Evolutionary conservation across 2,329 filamentous ascomycete genomes (phyloP), one percentile per base, ranked within the genome.

Genomic region (Esteya vermicola): DNA sequence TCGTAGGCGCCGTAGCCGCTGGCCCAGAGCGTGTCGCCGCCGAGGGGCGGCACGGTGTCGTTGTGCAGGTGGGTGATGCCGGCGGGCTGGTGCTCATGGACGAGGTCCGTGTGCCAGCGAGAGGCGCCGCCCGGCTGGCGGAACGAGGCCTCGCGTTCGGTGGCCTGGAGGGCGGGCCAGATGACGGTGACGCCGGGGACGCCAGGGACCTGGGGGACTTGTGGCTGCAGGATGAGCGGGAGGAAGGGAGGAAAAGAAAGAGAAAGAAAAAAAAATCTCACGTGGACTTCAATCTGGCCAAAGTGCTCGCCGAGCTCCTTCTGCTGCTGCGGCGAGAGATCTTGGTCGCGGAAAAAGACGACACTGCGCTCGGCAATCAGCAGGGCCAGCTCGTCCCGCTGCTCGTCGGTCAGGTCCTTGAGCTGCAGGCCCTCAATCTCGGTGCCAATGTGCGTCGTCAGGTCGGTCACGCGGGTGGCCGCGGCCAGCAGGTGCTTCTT

Each of bases 21-120:
- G 0, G 79, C 75, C 79, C 80, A 85, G 0, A 84, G 67, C 0
- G 80, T 84, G 54, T 85, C 80, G 10, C 80, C 80, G 2, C 80
- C 80, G 0, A 74, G 52, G 0, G 63, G 64, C 0, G 78, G 77
- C 0, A 84, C 63, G 0, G 75, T 77, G 52, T 81, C 78, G 40
- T 81, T 81, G 57, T 81, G 76, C 6, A 82, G 61, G 52, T 81
- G 77, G 0, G 78, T 82, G 39, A 82, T 72, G 6, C 78, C 79
- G 0, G 80, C 77, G 2, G 80, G 79, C 42, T 84, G 78, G 26
- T 65, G 63, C 53, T 85, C 79, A 48, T 84, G 78, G 0, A 83
- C 78, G 1, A 84, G 67, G 50, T 84, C 78, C 8, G 70, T 72
- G 54, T 83, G 80, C 80, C 78, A 84, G 36, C 71, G 59, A 0